Evolutionary conservation across 73 alveolate species (phyloP).

Genomic region (Blepharisma japonicum): DNA sequence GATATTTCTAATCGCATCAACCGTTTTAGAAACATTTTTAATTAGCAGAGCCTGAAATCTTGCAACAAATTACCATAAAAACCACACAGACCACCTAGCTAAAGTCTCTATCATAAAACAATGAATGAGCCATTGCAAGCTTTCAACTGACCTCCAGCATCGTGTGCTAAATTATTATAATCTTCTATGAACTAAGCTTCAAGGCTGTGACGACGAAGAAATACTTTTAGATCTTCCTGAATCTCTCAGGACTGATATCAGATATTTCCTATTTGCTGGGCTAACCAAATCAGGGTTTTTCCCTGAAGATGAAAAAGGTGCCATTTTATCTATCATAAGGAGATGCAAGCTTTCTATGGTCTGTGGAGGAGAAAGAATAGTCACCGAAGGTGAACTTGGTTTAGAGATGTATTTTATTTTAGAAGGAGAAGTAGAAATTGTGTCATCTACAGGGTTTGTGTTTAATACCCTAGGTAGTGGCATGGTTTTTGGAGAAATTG

Average conservation of each 20-base stretch:
- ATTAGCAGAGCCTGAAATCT: slow-evolving; percentile 51
- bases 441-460: slow-evolving; percentile 29
- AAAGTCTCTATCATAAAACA: slow-evolving; percentile 9
- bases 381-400: slow-evolving; percentile 60
- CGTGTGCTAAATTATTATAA: slow-evolving; percentile 43
- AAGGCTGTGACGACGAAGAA: slow-evolving; percentile 48
- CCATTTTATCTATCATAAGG: slow-evolving; percentile 33
- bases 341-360: slow-evolving; percentile 37
- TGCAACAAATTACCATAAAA: slow-evolving; percentile 28
- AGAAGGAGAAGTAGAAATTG: slow-evolving; percentile 46
- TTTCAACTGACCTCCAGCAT: slow-evolving; percentile 29
- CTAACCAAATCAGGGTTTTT: slow-evolving; percentile 40
- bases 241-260: slow-evolving; percentile 37
- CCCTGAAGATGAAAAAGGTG: slow-evolving; percentile 49
- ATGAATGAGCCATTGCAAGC: slow-evolving; percentile 35
- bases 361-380: slow-evolving; percentile 48
- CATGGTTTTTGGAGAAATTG: slow-evolving; percentile 36
- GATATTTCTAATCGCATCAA: slow-evolving; percentile 34
- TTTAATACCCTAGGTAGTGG: slow-evolving; percentile 40
- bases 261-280: slow-evolving; percentile 36
- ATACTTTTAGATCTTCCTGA: slow-evolving; percentile 54
- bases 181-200: slow-evolving; percentile 46
- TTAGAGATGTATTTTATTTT: slow-evolving; percentile 56
- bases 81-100: slow-evolving; percentile 39
- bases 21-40: slow-evolving; percentile 45